Conservation (phyloP, 441 rosid genomes). For the Eruca vesicaria region DNA sequence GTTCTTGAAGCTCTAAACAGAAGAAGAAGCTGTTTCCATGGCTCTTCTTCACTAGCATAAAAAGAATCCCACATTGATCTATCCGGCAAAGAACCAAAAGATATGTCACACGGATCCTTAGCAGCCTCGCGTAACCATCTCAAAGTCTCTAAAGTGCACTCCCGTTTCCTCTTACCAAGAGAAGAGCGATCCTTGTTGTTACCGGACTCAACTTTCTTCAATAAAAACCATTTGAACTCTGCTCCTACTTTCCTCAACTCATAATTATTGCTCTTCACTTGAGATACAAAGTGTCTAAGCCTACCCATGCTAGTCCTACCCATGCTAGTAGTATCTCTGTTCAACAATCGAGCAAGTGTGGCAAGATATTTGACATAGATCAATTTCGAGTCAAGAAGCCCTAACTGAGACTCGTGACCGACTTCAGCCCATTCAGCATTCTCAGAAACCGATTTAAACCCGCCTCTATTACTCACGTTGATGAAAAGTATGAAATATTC, state of each 20-base stretch:
- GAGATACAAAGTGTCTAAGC: too few relatives aligned
- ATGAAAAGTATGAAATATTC: conserved; percentile 46
- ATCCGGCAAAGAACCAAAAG: conserved; percentile 54
- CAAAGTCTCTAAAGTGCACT: too few relatives aligned
- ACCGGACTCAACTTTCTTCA: too few relatives aligned
- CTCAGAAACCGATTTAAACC: conserved; percentile 38
- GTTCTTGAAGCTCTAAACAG: conserved; percentile 55
- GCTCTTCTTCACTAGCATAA: conserved; percentile 53
- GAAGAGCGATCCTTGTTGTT: too few relatives aligned
- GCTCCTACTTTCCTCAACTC: too few relatives aligned
- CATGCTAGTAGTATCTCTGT: conserved; percentile 30
- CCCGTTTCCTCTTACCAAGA: too few relatives aligned
- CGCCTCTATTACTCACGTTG: too few relatives aligned
- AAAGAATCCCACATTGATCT: conserved; percentile 65
- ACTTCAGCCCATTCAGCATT: conserved; percentile 53
- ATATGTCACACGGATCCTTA: conserved; percentile 54
- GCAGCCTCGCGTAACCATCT: conserved; percentile 68
- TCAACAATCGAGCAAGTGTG: conserved; percentile 52
- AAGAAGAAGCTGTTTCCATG: conserved; percentile 80
- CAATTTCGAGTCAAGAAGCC: conserved; percentile 37
- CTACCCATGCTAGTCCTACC: too few relatives aligned
- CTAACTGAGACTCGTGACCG: conserved; percentile 53
- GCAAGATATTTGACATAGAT: too few relatives aligned
- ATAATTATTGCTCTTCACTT: too few relatives aligned
- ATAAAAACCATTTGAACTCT: too few relatives aligned